Percentiles rank a stretch among this genome's conserved stretches.
phyloP scores from a whole-genome alignment of 495 filamentous ascomycete species.

The Neurospora sublineolata region DNA sequence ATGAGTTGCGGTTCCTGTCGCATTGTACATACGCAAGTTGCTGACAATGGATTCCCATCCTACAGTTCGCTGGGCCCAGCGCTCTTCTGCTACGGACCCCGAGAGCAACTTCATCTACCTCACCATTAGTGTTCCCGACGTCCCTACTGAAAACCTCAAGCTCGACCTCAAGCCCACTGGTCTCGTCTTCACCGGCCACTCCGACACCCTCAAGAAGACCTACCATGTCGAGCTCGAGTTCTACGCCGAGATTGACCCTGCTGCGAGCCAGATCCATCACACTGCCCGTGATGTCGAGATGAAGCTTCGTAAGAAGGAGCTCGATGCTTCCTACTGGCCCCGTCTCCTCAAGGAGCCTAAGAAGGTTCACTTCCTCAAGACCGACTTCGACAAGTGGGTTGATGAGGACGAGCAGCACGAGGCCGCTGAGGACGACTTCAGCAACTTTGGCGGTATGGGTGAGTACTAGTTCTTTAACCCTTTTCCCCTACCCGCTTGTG shows the following conservation, averaged over 20 bases:
- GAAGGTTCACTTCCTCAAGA: slow-evolving; percentile 95
- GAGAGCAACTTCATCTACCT: slow-evolving; percentile 89
- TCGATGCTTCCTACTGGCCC: slow-evolving; percentile 86
- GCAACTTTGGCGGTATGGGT: slow-evolving; percentile 52
- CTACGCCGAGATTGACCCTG: slow-evolving; percentile 80
- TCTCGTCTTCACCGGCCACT: slow-evolving; percentile 71
- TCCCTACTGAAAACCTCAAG: slow-evolving; percentile 54
- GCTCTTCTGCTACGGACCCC: slow-evolving; percentile 67
- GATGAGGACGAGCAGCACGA: slow-evolving; percentile 98
- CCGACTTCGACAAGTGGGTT: slow-evolving; percentile 99
- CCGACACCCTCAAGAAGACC: slow-evolving; percentile 63
- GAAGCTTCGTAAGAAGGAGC: slow-evolving; percentile 91
- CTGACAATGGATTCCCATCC: background rate
- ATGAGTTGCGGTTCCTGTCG: background rate
- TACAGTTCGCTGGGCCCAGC: slow-evolving; percentile 93
- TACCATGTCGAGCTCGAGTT: slow-evolving; percentile 84
- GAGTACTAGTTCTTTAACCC: slow-evolving; percentile 13
- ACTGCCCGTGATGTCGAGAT: slow-evolving; percentile 76
- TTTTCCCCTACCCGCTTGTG: slow-evolving; percentile 1
- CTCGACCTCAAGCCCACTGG: slow-evolving; percentile 67
- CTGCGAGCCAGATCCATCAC: slow-evolving; percentile 71
- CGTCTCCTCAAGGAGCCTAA: slow-evolving; percentile 77
- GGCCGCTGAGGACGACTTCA: slow-evolving; percentile 72
- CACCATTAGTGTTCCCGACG: slow-evolving; percentile 76
- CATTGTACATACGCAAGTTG: background rate